These are phyloP conservation scores for Volvariella surrecta DNA, from an alignment of 1,284 basidiomycete species.

Conservation along the genomic window DNA sequence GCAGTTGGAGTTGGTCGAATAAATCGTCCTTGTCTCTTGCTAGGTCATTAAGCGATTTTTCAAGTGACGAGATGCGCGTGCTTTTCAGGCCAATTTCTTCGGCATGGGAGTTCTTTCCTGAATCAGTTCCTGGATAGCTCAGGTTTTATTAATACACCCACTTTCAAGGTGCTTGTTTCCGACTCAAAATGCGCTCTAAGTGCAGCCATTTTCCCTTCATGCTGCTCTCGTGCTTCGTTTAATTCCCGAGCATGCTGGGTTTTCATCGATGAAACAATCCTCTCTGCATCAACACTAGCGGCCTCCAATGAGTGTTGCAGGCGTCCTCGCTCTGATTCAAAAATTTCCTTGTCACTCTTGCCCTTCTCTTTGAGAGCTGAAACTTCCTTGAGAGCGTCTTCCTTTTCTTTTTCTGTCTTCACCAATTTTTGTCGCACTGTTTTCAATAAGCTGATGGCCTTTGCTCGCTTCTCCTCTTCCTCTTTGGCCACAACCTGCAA, in stretches of 20 bases:
- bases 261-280: constrained; percentile 54
- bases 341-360: constrained; percentile 53
- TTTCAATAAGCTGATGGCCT: constrained; percentile 85
- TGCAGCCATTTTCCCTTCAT: constrained; percentile 65
- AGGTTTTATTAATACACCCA: constrained; percentile 18
- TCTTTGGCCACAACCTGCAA: constrained; percentile 66
- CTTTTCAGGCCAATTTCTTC: constrained; percentile 60
- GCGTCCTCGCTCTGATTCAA: constrained; percentile 48
- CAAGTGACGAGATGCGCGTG: constrained; percentile 60
- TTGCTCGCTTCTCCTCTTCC: constrained; percentile 93
- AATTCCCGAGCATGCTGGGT: constrained; percentile 76
- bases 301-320: constrained; percentile 54
- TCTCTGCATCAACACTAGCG: constrained; percentile 61
- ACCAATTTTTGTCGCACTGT: constrained; percentile 89
- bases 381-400: constrained; percentile 61
- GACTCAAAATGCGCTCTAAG: constrained; percentile 69
- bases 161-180: constrained; percentile 70
- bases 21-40: constrained; percentile 66
- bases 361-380: constrained; percentile 46
- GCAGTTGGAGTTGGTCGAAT: constrained; percentile 79
- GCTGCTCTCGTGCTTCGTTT: constrained; percentile 47
- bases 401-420: constrained; percentile 87
- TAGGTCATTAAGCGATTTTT: constrained; percentile 60
- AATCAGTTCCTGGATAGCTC: background rate
- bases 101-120: constrained; percentile 52